A percentile compares a stretch with the other conserved stretches of the same genome.
Evolutionary conservation across 2,329 filamentous ascomycete species (phyloP).

Genomic region (Thermothelomyces thermophilus): DNA sequence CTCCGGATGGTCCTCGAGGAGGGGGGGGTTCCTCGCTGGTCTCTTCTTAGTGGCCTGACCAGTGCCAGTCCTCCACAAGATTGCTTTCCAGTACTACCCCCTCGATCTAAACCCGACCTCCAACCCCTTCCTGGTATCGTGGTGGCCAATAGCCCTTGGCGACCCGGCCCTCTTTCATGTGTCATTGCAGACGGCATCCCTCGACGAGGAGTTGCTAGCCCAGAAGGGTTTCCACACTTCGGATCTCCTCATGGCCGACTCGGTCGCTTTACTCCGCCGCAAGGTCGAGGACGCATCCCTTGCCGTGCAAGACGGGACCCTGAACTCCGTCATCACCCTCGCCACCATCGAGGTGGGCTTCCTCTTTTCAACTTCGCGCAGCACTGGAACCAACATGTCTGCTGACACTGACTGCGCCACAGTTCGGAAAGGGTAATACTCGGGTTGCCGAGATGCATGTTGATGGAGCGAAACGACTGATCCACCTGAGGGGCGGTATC

Average conservation of each 20-base stretch:
- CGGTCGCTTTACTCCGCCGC: slow-evolving; percentile 44
- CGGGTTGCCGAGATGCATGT: slow-evolving; percentile 42
- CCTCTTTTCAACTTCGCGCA: not conserved
- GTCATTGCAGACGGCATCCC: slow-evolving; percentile 51
- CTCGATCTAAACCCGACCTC: slow-evolving; percentile 45
- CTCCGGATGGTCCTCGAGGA: too few species aligned
- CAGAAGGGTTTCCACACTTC: slow-evolving; percentile 48
- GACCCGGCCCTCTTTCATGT: slow-evolving; percentile 54
- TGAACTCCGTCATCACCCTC: slow-evolving; percentile 51
- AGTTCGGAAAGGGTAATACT: slow-evolving; percentile 49
- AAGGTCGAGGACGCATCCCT: slow-evolving; percentile 41
- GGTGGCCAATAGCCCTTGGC: slow-evolving; percentile 52
- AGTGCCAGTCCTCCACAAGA: slow-evolving; percentile 46
- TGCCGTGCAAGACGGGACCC: slow-evolving; percentile 47
- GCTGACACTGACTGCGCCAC: not conserved
- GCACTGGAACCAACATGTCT: not conserved
- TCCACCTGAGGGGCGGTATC: slow-evolving; percentile 46
- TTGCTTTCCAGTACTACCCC: slow-evolving; percentile 55
- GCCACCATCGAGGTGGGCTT: slow-evolving; percentile 49
- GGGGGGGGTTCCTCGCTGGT: too few species aligned
- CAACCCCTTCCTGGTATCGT: slow-evolving; percentile 53
- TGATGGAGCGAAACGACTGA: slow-evolving; percentile 42
- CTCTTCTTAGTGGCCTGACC: not conserved
- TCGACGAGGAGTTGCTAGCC: slow-evolving; percentile 47
- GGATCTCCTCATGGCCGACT: slow-evolving; percentile 51